Percentiles rank a stretch among this genome's conserved stretches.
Evolutionary conservation across 495 filamentous ascomycete species (phyloP).

Genomic region (Penicillium maclennaniae): DNA sequence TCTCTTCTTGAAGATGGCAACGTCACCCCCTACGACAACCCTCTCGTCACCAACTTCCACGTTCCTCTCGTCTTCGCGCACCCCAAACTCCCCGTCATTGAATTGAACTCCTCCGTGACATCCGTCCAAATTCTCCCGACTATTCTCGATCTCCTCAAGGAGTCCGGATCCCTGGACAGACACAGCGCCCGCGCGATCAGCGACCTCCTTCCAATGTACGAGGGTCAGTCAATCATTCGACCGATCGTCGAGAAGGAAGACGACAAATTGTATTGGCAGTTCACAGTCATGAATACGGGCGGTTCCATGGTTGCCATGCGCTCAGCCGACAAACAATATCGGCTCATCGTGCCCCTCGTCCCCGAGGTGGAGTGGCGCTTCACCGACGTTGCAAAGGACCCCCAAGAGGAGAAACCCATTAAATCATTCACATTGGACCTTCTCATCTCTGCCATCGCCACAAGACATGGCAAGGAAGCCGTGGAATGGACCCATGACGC

Average conservation of each 20-base stretch:
- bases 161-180: conserved; percentile 39
- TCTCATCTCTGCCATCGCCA: conserved; percentile 24
- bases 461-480: conserved; percentile 32
- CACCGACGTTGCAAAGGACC: conserved; percentile 32
- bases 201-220: conserved; percentile 40
- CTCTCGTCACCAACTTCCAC: conserved; percentile 47
- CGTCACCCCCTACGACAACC: conserved; percentile 48
- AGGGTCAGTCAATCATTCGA: conserved; percentile 46
- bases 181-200: conserved; percentile 26
- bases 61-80: conserved; percentile 49
- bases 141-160: conserved; percentile 46
- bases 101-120: conserved; percentile 42
- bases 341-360: conserved; percentile 40
- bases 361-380: conserved; percentile 38
- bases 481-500: conserved; percentile 38
- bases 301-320: conserved; percentile 39
- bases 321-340: conserved; percentile 35
- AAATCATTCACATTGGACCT: conserved; percentile 31
- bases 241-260: conserved; percentile 32
- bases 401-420: conserved; percentile 30
- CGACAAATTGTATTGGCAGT: conserved; percentile 39
- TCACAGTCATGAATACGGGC: conserved; percentile 46
- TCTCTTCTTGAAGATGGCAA: conserved; percentile 43
- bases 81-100: conserved; percentile 40
- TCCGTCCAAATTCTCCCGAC: conserved; percentile 47